A percentile compares a stretch with the other conserved stretches of the same genome.
These are phyloP conservation scores for Grifola frondosa DNA, from an alignment of 1,284 basidiomycete genomes.

Conservation along the genomic window DNA sequence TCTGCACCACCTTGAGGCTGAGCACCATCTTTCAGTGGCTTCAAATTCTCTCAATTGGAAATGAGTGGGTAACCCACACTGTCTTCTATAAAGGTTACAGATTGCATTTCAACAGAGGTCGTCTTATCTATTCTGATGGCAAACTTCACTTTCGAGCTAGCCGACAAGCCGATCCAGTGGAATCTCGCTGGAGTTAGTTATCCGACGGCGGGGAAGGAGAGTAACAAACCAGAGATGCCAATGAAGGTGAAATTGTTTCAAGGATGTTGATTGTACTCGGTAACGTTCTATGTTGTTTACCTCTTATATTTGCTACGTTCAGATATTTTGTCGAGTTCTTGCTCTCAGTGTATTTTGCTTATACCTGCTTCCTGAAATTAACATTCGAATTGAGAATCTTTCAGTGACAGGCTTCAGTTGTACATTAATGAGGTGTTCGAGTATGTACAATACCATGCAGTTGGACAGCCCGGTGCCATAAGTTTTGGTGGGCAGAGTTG, in stretches of 20 bases:
- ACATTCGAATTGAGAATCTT: no score
- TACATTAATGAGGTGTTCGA: no score
- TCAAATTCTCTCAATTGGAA: constrained; percentile 21
- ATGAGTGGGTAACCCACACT: constrained; percentile 15
- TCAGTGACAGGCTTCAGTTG: no score
- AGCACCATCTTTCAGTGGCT: constrained; percentile 7
- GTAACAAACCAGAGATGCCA: constrained; percentile 10
- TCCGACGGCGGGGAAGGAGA: constrained; percentile 14
- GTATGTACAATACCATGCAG: no score
- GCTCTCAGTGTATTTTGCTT: no score
- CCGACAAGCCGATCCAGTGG: constrained; percentile 20
- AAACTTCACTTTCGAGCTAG: constrained; percentile 17
- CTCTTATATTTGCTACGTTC: no score
- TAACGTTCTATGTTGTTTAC: no score
- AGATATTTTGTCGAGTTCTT: no score
- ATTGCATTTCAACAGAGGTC: constrained; percentile 12
- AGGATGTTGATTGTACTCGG: no score
- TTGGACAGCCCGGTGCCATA: no score
- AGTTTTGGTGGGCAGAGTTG: no score
- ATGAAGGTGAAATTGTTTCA: constrained; percentile 11
- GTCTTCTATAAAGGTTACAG: neutral
- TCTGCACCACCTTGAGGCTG: neutral
- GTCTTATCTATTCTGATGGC: constrained; percentile 20
- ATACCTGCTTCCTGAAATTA: no score
- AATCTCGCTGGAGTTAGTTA: constrained; percentile 20